Conservation (phyloP, 2,329 filamentous ascomycete species). For the Paracoccidioides brasiliensis region DNA sequence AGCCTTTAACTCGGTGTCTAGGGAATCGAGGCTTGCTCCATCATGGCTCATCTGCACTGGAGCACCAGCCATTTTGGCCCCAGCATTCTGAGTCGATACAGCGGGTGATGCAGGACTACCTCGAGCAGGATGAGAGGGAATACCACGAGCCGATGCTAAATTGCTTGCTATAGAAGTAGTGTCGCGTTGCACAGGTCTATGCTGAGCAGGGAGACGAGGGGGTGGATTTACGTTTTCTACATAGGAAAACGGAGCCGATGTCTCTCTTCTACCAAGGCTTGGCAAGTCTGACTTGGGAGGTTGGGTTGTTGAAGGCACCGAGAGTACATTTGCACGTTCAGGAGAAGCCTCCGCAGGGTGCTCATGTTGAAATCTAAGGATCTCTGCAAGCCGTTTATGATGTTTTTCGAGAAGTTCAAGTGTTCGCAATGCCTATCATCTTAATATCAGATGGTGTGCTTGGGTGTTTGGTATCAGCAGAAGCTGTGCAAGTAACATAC, state of each 20-base stretch:
- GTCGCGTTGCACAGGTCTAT: constrained; percentile 48
- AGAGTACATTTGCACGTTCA: constrained; percentile 8
- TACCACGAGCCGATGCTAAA: constrained; percentile 72
- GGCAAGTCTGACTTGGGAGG: constrained; percentile 11
- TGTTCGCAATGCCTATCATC: constrained; percentile 64
- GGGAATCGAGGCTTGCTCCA: constrained; percentile 13
- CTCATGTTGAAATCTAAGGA: constrained; percentile 58
- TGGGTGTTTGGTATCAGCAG: not conserved
- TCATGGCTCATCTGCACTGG: constrained; percentile 30
- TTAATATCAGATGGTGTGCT: constrained; percentile 3
- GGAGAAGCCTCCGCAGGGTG: constrained; percentile 25
- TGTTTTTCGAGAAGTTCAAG: constrained; percentile 76
- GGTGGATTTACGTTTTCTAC: constrained; percentile 25
- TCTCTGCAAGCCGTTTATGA: constrained; percentile 67
- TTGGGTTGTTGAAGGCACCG: constrained; percentile 6
- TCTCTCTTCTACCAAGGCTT: constrained; percentile 7
- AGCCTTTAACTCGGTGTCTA: constrained; percentile 10
- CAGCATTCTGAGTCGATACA: constrained; percentile 58
- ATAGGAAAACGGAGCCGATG: constrained; percentile 11
- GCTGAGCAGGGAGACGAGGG: constrained; percentile 26
- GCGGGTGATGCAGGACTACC: constrained; percentile 58
- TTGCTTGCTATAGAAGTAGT: constrained; percentile 75
- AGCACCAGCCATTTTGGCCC: constrained; percentile 52
- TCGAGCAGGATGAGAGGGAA: constrained; percentile 43
- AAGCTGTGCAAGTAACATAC: constrained; percentile 21